Percentiles rank a stretch among this genome's conserved stretches.
phyloP scores from a whole-genome alignment of 179 eudicot genomes.

The Actinidia polygama region DNA sequence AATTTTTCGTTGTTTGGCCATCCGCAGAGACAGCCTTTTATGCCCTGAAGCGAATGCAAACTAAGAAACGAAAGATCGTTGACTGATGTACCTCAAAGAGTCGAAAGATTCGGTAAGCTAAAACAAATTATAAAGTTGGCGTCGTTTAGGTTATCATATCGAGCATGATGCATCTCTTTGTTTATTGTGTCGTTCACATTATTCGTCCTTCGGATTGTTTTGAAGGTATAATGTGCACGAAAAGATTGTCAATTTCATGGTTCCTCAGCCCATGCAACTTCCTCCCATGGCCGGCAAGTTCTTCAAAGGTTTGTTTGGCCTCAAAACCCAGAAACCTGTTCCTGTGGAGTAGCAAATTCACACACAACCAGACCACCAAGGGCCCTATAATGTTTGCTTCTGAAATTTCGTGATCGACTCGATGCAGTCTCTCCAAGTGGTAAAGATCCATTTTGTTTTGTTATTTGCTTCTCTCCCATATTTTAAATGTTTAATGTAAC shows the following conservation, averaged over 20 bases:
- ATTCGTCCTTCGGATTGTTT: neutral
- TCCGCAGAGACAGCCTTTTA: constrained; percentile 73
- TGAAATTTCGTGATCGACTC: neutral
- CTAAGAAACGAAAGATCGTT: constrained; percentile 84
- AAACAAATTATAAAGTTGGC: neutral
- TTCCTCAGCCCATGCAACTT: constrained; percentile 66
- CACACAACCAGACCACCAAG: neutral
- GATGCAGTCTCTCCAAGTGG: neutral
- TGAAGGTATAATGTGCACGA: constrained; percentile 86
- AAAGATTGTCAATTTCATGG: constrained; percentile 90
- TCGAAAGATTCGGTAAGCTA: constrained; percentile 78
- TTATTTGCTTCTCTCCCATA: neutral
- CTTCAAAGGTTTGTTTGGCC: constrained; percentile 77
- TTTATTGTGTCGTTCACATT: neutral
- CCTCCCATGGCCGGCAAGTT: constrained; percentile 74
- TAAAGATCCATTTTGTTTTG: neutral
- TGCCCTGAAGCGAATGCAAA: constrained; percentile 72
- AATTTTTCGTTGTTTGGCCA: constrained; percentile 8
- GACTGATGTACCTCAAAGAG: constrained; percentile 95
- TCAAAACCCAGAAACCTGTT: constrained; percentile 47
- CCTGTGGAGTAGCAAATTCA: constrained; percentile 30
- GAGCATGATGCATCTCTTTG: neutral
- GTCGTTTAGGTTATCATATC: neutral
- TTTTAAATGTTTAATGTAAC: too few species aligned
- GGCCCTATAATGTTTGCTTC: neutral